Base-by-base conservation (phyloP, 2,329 filamentous ascomycete genomes). In the Hymenoscyphus infarciens region DNA sequence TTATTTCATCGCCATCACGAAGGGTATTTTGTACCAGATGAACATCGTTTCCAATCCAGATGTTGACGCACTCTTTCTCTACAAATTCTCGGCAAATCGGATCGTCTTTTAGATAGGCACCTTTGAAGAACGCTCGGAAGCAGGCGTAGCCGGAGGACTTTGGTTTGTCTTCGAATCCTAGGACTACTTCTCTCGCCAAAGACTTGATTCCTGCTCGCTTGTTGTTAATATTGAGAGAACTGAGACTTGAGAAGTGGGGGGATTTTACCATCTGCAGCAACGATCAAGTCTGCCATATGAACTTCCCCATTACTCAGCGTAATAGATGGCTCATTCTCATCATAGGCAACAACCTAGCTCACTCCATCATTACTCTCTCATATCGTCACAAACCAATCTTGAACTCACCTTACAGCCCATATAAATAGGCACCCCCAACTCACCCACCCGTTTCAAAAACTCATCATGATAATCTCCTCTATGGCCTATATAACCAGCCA, bases 141-240 rank as follows among this genome's bases (percentile, higher is more conserved):
- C 82, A 81, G 0, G 82, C 81, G 66, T 83, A 84, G 0, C 82
- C 82, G 59, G 77, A 80, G 38, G 78, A 80, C 68, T 82, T 82
- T 0, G 80, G 81, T 56, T 79, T 80, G 63, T 83, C 81, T 45
- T 77, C 75, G 35, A 81, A 82, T 1, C 81, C 81, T 3, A 83
- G 75, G 3, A 84, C 81, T 1, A 83, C 74, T 61, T 79, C 78
- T 33, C 81, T 73, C 0, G 82, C 79, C 35, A 79, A 78, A 39
- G 79, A 81, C 63, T 82, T 79, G 60, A 83, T 82, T 6, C 81
- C 77, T 69, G 15, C 6, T 61, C 8, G 35, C 29, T 13, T 39
- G 22, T 57, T n/a, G 39, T 31, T 27, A 58, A 2, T 57, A 4
- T 11, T 25, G 7, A 22, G 10, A 10, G 7, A 11, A 49, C 10